Evolutionary conservation across 106 monocot genomes (phyloP), one percentile per base, ranked within the genome.

Genomic region (Gastrodia elata): DNA sequence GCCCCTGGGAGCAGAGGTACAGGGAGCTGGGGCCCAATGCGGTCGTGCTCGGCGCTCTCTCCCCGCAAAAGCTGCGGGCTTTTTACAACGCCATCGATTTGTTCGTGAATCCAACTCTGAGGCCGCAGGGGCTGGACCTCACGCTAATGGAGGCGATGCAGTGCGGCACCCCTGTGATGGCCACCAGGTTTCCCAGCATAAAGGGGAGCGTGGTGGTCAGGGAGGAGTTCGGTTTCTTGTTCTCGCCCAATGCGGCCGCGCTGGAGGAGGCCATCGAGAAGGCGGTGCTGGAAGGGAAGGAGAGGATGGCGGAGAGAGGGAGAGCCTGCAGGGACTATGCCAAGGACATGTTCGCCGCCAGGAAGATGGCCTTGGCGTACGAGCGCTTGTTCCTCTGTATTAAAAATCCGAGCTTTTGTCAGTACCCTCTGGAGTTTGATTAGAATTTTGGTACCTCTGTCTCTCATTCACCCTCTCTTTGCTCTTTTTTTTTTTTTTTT

Each of bases 71-170:
- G 75, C 82, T 96, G 65, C 80, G 77, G 59, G 91, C 88, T 8
- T 99, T 99, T 88, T 99, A 93, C 80, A 99, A 99, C 73, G 69
- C 93, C 0, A 27, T 97, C 24, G 97, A 98, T 82, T 87, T 91
- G 74, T 98, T 98, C 65, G 80, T 99, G 33, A 91, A 99, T 79
- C 98, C 98, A 24, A 99, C 93, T 14, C 69, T 99, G 65, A 68
- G 93, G 67, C 98, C 98, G n/a, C 98, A 99, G 65, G 98, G 98
- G 0, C 74, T 99, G 58, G 98, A 93, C 71, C 65, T 93, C 72
- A 99, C 93, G 58, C 61, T 93, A 71, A 99, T 99, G 93, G 93
- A 99, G 85, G 98, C 98, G 20, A 99, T 99, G 98, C 91, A 82
- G 87, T 99, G 98, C 74, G 93, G 87, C 39, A 93, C 72, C 73